phyloP scores from a whole-genome alignment of 495 filamentous ascomycete species.

The Penicillium mononematosum region DNA sequence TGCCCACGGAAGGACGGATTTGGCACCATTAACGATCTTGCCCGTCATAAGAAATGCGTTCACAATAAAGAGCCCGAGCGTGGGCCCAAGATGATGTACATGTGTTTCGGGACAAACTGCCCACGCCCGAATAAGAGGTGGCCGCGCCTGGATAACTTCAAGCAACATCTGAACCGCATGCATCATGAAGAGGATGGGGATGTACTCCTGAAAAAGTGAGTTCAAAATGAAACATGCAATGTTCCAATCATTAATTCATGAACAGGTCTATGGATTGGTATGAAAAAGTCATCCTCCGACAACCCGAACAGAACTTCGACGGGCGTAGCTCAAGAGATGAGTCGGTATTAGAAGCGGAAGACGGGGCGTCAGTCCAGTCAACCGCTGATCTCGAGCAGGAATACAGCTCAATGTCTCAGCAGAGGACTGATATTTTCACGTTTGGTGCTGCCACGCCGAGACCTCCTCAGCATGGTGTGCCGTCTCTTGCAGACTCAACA shows the following conservation, averaged over 20 bases:
- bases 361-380: constrained; percentile 15
- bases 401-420: neutral
- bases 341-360: constrained; percentile 8
- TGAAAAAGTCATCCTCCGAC: constrained; percentile 21
- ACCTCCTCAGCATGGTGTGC: constrained; percentile 1
- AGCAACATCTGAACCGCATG: constrained; percentile 77
- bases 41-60: constrained; percentile 68
- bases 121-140: constrained; percentile 71
- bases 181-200: constrained; percentile 60
- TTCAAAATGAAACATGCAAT: neutral
- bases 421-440: constrained; percentile 8
- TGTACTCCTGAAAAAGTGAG: constrained; percentile 54
- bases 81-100: constrained; percentile 57
- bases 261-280: constrained; percentile 45
- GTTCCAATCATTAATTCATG: constrained; percentile 9
- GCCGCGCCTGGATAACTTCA: constrained; percentile 91
- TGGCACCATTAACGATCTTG: constrained; percentile 77
- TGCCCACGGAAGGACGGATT: constrained; percentile 70
- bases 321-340: constrained; percentile 16
- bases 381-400: constrained; percentile 16
- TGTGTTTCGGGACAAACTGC: constrained; percentile 65
- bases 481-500: neutral
- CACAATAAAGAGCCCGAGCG: constrained; percentile 58
- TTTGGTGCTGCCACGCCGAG: constrained; percentile 11
- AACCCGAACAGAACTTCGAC: constrained; percentile 7